These are phyloP conservation scores for Trichoderma parareesei DNA, from an alignment of 495 filamentous ascomycete species.

Conservation along the genomic window DNA sequence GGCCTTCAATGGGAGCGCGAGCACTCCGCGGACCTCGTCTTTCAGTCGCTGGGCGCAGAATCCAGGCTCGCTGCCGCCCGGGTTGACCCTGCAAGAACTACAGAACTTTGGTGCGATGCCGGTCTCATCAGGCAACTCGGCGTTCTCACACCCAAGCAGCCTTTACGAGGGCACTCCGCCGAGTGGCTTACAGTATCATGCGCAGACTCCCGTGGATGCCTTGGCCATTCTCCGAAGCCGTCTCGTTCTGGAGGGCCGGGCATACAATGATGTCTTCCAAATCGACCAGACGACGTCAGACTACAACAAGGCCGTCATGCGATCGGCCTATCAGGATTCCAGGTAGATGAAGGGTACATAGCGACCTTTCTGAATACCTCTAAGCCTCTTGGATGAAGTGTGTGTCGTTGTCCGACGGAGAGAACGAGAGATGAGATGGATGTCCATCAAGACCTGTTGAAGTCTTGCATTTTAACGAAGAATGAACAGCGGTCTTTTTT, in stretches of 20 bases:
- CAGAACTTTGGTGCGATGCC: constrained; percentile 15
- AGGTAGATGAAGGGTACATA: not conserved
- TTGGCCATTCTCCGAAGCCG: not conserved
- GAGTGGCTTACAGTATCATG: not conserved
- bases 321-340: not conserved
- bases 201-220: not conserved
- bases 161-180: constrained; percentile 18
- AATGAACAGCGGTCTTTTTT: not conserved
- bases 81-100: not conserved
- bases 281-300: not conserved
- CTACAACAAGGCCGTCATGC: not conserved
- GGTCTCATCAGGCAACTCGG: constrained; percentile 13
- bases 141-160: constrained; percentile 21
- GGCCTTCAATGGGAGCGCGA: not conserved
- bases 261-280: not conserved
- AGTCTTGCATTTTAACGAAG: not conserved
- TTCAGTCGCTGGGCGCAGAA: constrained; percentile 5
- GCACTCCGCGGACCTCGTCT: not conserved
- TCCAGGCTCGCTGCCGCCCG: not conserved
- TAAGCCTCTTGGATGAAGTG: not conserved
- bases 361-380: no score
- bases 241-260: not conserved
- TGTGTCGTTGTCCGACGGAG: no score
- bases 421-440: no score
- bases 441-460: not conserved